phyloP scores from a whole-genome alignment of 2,329 filamentous ascomycete genomes.

The Tolypocladium tropicale region DNA sequence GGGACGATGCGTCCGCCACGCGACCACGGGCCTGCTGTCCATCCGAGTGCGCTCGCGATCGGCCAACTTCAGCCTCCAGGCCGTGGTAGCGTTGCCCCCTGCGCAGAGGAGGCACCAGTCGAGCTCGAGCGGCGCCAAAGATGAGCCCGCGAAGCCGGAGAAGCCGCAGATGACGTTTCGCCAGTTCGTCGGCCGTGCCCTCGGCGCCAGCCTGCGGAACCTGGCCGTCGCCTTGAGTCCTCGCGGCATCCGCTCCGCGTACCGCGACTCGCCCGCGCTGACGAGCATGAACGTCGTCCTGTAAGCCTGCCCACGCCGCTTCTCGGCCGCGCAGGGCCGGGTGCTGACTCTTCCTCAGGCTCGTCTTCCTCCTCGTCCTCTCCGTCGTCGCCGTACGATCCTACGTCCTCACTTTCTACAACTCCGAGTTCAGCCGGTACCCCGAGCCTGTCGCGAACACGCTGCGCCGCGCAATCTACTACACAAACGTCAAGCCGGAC shows the following conservation, averaged over 20 bases:
- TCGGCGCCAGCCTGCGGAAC: constrained; percentile 23
- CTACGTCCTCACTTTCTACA: constrained; percentile 47
- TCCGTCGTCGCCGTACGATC: constrained; percentile 22
- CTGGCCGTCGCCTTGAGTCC: constrained; percentile 22
- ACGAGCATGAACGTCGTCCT: constrained; percentile 19
- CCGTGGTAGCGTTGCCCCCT: constrained; percentile 17
- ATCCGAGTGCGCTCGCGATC: constrained; percentile 19
- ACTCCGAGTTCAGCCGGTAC: constrained; percentile 43
- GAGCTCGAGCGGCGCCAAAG: constrained; percentile 7
- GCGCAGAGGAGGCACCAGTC: constrained; percentile 18
- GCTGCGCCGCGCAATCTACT: constrained; percentile 78
- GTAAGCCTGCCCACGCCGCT: constrained; percentile 10
- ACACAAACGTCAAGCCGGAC: constrained; percentile 66
- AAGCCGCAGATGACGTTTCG: constrained; percentile 21
- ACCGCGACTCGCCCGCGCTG: constrained; percentile 19
- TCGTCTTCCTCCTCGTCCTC: constrained; percentile 17
- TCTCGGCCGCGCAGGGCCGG: neutral
- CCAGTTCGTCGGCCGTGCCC: constrained; percentile 16
- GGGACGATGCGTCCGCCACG: constrained; percentile 17
- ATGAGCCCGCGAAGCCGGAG: constrained; percentile 7
- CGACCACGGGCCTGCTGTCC: constrained; percentile 19
- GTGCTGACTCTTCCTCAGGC: constrained; percentile 10
- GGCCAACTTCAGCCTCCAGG: constrained; percentile 16
- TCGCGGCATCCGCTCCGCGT: constrained; percentile 22
- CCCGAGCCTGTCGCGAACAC: constrained; percentile 66